phyloP scores from a whole-genome alignment of 106 monocot genomes.

The Dendrobium chrysotoxum region DNA sequence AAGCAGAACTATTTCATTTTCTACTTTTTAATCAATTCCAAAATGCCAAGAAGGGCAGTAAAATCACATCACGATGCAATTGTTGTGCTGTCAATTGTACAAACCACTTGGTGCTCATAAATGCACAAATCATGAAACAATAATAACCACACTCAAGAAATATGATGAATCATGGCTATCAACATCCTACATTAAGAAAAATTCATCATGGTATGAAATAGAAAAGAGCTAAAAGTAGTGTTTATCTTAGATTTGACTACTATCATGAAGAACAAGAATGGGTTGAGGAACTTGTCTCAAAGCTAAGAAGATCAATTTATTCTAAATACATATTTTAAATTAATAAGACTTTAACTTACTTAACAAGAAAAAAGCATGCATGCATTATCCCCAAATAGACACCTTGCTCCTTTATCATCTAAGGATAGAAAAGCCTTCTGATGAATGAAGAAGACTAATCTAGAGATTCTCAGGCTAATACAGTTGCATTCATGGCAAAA shows the following conservation, averaged over 20 bases:
- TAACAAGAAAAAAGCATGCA: neutral
- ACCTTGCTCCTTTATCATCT: neutral
- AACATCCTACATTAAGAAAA: neutral
- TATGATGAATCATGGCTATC: neutral
- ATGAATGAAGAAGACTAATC: neutral
- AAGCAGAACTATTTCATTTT: constrained; percentile 14
- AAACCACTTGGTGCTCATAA: neutral
- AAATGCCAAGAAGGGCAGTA: neutral
- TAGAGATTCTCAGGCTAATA: neutral
- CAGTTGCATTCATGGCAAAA: neutral
- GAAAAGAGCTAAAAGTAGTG: neutral
- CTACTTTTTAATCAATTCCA: constrained; percentile 6
- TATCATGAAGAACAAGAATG: neutral
- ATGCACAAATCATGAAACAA: neutral
- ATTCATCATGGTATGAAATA: neutral
- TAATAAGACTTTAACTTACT: neutral
- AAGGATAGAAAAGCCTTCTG: neutral
- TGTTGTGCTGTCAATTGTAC: neutral
- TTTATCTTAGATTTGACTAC: neutral
- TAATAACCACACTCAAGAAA: neutral
- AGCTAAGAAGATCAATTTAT: neutral
- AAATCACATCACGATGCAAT: constrained; percentile 1
- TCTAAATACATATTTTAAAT: neutral
- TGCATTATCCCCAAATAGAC: neutral
- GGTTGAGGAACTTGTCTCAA: neutral